Base-by-base conservation (phyloP, 1,284 basidiomycete genomes). In the Inonotus hispidus region DNA sequence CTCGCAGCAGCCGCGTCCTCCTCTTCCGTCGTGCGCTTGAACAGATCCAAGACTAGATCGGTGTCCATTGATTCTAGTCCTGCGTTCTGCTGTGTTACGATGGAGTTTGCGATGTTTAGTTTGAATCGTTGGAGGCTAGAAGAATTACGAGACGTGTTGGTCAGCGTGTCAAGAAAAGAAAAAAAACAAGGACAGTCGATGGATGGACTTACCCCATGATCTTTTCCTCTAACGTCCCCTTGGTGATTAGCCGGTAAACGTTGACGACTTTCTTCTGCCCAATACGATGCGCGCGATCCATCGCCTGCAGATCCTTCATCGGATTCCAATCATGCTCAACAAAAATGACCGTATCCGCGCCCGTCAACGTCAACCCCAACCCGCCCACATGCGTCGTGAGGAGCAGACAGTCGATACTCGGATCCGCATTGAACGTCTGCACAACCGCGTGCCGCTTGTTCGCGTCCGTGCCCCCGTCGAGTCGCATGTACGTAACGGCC, bases 281-380 rank as follows among this genome's bases (percentile, higher is more conserved):
- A 32, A 99, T 88, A 60, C 97, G 89, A 76, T 99, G 97, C 1
- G 97, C 97, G 60, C 97, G 86, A 72, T 99, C 97, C 97, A 99
- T 99, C 5, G 97, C 97, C 72, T 99, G 97, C 11, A 99, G 77
- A 76, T 99, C 97, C 74, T 98, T 98, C 95, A 97, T 98, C 19
- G 97, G 97, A 73, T 99, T 99, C 97, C 97, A 99, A 73, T 99
- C 97, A 72, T 99, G 97, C 73, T 99, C 97, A 53, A 99, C 94
- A 69, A 99, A 99, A 66, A 99, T 98, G 66, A 99, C 97, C 1
- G 97, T 99, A 73, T 99, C 97, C 8, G 97, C 97, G 25, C 97
- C 96, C 0, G 97, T 99, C 66, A 99, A 77, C 21, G 97, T 99
- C 66, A 99, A 76, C 1, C 97, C 97, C 13, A 99, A 79, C 4